phyloP scores from a whole-genome alignment of 306 rosid species.

The Sophora flavescens region DNA sequence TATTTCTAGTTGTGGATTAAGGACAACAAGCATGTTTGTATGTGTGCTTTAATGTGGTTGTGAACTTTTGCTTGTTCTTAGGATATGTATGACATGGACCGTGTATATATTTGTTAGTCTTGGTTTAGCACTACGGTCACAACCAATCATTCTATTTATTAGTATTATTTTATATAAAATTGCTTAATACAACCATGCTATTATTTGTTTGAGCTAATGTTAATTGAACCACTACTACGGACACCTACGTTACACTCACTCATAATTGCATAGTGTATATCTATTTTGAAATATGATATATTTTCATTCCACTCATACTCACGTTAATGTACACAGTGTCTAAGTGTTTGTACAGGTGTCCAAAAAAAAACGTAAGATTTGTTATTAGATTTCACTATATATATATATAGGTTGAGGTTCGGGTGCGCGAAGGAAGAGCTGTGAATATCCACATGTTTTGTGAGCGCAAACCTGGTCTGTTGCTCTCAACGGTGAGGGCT shows the following conservation, averaged over 20 bases:
- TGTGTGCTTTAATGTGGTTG: background rate
- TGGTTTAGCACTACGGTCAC: background rate
- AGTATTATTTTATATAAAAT: background rate
- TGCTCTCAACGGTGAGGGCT: slow-evolving; percentile 76
- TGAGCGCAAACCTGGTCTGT: slow-evolving; percentile 64
- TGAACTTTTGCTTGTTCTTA: background rate
- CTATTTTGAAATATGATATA: no score
- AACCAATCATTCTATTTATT: background rate
- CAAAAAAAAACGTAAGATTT: no score
- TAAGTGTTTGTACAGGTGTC: no score
- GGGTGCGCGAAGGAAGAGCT: slow-evolving; percentile 66
- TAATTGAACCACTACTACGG: no score
- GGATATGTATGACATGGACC: background rate
- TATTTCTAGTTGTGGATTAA: background rate
- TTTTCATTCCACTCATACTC: no score
- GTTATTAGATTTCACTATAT: background rate
- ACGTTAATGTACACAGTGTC: no score
- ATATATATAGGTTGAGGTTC: slow-evolving; percentile 65
- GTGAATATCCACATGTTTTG: slow-evolving; percentile 82
- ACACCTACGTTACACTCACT: no score
- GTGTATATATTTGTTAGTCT: background rate
- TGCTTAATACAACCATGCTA: background rate
- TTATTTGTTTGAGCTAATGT: no score
- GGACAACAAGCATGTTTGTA: background rate
- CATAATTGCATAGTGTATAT: no score